Evolutionary conservation across 106 monocot genomes (phyloP).

Genomic region (Dioscorea dumetorum): DNA sequence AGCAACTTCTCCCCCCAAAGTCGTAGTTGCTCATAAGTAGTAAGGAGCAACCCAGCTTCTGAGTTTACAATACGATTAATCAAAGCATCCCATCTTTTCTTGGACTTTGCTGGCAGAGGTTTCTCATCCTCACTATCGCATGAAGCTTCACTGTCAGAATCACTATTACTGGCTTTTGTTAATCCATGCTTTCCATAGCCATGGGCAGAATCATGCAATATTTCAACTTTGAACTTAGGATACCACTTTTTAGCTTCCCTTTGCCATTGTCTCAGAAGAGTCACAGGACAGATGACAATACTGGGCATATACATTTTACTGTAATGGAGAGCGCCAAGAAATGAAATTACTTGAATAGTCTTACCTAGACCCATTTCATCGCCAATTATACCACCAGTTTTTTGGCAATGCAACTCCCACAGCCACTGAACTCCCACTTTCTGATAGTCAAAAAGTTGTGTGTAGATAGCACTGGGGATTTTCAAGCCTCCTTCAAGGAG

Average conservation of each 20-base stretch:
- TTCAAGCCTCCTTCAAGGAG: slow-evolving; percentile 87
- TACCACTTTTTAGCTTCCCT: slow-evolving; percentile 85
- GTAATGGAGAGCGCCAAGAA: slow-evolving; percentile 81
- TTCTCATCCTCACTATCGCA: slow-evolving; percentile 35
- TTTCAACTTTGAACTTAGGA: slow-evolving; percentile 77
- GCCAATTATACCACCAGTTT: slow-evolving; percentile 93
- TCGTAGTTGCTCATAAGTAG: slow-evolving; percentile 93
- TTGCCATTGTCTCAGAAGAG: slow-evolving; percentile 86
- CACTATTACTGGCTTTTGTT: slow-evolving; percentile 29
- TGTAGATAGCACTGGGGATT: slow-evolving; percentile 58
- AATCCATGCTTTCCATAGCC: slow-evolving; percentile 12
- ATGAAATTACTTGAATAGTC: slow-evolving; percentile 81
- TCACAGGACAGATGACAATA: slow-evolving; percentile 87
- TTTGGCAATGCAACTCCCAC: slow-evolving; percentile 97
- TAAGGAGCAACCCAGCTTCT: slow-evolving; percentile 76
- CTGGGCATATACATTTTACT: slow-evolving; percentile 87
- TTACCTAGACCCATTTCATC: slow-evolving; percentile 99
- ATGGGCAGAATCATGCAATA: slow-evolving; percentile 88
- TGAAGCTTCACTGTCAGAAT: slow-evolving; percentile 59
- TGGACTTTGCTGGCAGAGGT: slow-evolving; percentile 19
- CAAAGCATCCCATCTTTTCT: slow-evolving; percentile 64
- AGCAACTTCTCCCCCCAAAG: slow-evolving; percentile 78
- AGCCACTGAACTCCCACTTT: slow-evolving; percentile 97
- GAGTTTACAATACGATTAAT: slow-evolving; percentile 50
- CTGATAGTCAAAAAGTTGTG: slow-evolving; percentile 91